Evolutionary conservation across 805 yeast species (phyloP).

Genomic region (Cyberlindnera mycetangii): DNA sequence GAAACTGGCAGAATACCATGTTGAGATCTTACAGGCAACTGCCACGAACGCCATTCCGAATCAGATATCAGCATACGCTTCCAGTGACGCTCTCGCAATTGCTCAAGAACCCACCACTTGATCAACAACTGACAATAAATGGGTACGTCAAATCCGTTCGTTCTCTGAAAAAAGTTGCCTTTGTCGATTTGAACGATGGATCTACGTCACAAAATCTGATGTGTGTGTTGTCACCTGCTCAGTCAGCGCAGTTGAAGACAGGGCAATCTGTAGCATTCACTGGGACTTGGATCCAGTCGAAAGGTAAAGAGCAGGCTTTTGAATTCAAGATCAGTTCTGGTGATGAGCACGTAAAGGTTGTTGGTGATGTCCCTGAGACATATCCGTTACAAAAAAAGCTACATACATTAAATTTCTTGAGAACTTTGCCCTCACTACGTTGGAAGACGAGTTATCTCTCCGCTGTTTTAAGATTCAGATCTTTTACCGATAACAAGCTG

Average conservation of each 20-base stretch:
- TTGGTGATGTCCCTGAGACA: constrained; percentile 59
- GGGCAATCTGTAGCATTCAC: constrained; percentile 44
- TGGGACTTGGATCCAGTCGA: constrained; percentile 44
- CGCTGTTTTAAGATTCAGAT: constrained; percentile 68
- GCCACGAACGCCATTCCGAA: background rate
- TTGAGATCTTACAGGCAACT: no score
- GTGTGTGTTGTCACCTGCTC: constrained; percentile 47
- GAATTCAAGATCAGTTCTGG: constrained; percentile 44
- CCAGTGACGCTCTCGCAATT: constrained; percentile 17
- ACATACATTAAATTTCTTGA: constrained; percentile 61
- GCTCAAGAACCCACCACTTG: constrained; percentile 22
- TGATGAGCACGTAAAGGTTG: constrained; percentile 37
- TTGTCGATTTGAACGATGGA: constrained; percentile 82
- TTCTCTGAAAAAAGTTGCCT: constrained; percentile 69
- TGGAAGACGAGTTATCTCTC: constrained; percentile 69
- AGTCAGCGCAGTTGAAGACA: constrained; percentile 33
- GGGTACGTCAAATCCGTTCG: constrained; percentile 82
- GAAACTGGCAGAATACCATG: background rate
- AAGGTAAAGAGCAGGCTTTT: constrained; percentile 49
- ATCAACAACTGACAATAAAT: constrained; percentile 42
- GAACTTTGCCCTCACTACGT: constrained; percentile 73
- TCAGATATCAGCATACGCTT: constrained; percentile 10
- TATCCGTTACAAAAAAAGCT: constrained; percentile 86
- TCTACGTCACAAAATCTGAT: constrained; percentile 51
- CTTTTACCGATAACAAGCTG: constrained; percentile 55